These are phyloP conservation scores for Pythium utonaiense DNA, from an alignment of 352 stramenopile genomes.

Conservation along the genomic window DNA sequence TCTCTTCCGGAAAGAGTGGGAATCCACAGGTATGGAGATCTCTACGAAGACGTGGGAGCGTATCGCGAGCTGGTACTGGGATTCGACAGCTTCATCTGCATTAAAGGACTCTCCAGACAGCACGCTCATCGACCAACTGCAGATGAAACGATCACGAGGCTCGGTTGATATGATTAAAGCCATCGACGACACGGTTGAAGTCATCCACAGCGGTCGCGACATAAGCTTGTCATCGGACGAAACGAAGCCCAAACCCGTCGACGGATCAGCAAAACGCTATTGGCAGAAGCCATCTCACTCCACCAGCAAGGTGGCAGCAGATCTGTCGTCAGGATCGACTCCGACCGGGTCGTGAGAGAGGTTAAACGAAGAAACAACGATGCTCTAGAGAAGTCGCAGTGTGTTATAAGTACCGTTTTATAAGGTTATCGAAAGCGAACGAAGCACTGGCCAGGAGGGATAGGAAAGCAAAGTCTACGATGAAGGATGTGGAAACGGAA, in stretches of 20 bases:
- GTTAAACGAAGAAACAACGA: not conserved
- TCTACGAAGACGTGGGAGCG: slow-evolving; percentile 33
- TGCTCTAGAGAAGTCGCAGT: not conserved
- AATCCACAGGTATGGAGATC: slow-evolving; percentile 34
- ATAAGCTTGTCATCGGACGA: slow-evolving; percentile 17
- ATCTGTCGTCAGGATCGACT: not conserved
- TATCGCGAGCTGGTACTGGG: slow-evolving; percentile 65
- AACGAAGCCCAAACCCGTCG: slow-evolving; percentile 5
- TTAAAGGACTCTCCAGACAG: not conserved
- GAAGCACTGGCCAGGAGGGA: not conserved
- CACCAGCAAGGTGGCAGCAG: slow-evolving; percentile 8
- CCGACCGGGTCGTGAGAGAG: not conserved
- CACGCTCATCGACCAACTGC: slow-evolving; percentile 13
- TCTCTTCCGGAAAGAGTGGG: slow-evolving; percentile 42
- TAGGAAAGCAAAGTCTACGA: not conserved
- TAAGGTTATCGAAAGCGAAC: not conserved
- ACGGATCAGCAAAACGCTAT: not conserved
- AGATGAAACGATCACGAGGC: not conserved
- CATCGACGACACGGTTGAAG: slow-evolving; percentile 33
- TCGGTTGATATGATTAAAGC: slow-evolving; percentile 1
- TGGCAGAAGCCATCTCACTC: not conserved
- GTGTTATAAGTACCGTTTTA: slow-evolving; percentile 1
- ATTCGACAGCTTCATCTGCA: slow-evolving; percentile 7
- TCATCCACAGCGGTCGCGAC: slow-evolving; percentile 41
- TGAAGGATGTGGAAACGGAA: slow-evolving; percentile 1